Base-by-base conservation (phyloP, 352 stramenopile genomes). In the Phytophthora aleatoria region DNA sequence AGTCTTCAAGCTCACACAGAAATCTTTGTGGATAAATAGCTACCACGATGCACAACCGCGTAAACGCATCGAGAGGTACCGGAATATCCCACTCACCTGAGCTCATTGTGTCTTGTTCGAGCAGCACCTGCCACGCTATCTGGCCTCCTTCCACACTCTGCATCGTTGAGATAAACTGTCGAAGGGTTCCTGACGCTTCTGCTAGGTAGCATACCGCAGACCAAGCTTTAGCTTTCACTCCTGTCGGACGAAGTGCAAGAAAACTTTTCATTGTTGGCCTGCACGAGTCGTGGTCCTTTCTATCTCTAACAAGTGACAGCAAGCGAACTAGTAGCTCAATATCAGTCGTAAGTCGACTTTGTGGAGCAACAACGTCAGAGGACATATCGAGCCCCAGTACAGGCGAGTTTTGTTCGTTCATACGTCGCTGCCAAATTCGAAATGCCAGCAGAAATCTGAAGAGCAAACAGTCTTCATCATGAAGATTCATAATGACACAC, bases 391-490 rank as follows among this genome's bases (percentile, higher is more conserved):
- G 3, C 8, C 28, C 20, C 38, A 27, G 6, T 45, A 20, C 3
- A 8, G n/a, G 3, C 9, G 15, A 5, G 11, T 35, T 36, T 36
- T 52, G n/a, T 49, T 73, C 61, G 36, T 54, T 31, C 53, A 62
- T 58, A 2, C 60, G 53, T 11, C 67, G 67, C 8, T 71, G 67
- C 44, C 79, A 74, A 28, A 87, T 43, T 11, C 64, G 55, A 43
- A 82, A 48, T 20, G 74, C 69, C 11, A 84, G 52, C 4, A 81
- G n/a, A 44, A 88, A 81, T 4, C 55, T 50, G 31, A 81, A 81
- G 3, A 84, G 30, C 5, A 76, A 30, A 8, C 65, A 58, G 10
- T 79, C 60, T 44, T 74, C 64, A 10, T 80, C 74, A 8, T 16
- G 45, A n/a, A 88, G 42, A 28, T 69, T 65, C 39, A 66, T 67